Base-by-base conservation (phyloP, 2,329 filamentous ascomycete species). In the Gliomastix tumulicola region DNA sequence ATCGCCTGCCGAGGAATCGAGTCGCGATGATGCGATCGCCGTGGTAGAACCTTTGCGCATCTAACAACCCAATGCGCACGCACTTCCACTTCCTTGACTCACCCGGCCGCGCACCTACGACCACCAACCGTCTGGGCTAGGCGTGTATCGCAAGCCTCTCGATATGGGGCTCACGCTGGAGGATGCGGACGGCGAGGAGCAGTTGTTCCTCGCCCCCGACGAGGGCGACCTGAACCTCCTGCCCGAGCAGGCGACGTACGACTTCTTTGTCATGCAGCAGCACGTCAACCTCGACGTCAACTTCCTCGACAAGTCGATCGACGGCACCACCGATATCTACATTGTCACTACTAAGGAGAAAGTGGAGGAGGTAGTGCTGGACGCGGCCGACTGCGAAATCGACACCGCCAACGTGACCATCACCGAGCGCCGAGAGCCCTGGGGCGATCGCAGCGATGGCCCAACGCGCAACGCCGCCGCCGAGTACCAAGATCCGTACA, bases 261-360 rank as follows among this genome's bases (percentile, higher is more conserved):
- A 64, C 19, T 68, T 63, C 38, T 66, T 72, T 28, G 65, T 97
- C 40, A 72, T 87, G 37, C 83, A 88, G 62, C 90, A 97, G 63
- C 85, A 86, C 56, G 82, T 98, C 34, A 82, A 88, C 50, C 70
- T 98, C 41, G 89, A 97, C 50, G 71, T 98, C 54, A 85, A 94
- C 63, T 94, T 98, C 56, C 72, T 76, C 45, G 76, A 76, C 37
- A 82, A 81, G 59, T 75, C 71, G 51, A 65, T 97, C 51, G 80
- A 76, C 42, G 92, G 92, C 35, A 82, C 76, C 44, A 87, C 85
- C 8, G 83, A 89, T 47, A 84, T 98, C 48, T 84, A 82, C 21
- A 78, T 97, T 37, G 81, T 84, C 47, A 68, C 74, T 40, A 68
- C 76, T 41, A 69, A 69, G 48, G 63, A 76, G 41, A 75, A 77